Percentiles rank a stretch among this genome's conserved stretches.
These are phyloP conservation scores for Samsoniella hepiali DNA, from an alignment of 2,329 filamentous ascomycete genomes.

Conservation along the genomic window DNA sequence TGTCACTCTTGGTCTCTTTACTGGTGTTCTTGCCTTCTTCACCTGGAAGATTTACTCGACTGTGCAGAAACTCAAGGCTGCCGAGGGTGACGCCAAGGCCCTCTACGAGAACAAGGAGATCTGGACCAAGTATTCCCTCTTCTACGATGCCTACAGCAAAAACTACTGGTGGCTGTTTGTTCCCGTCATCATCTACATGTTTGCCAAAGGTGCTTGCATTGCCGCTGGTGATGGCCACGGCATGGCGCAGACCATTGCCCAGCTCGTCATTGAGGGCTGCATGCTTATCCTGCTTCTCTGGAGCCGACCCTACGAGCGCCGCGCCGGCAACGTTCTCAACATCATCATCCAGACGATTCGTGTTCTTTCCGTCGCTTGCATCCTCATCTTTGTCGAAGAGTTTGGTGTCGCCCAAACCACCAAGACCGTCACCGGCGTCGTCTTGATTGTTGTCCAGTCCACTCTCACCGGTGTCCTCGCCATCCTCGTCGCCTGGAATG, in stretches of 20 bases:
- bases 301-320: slow-evolving; percentile 81
- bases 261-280: slow-evolving; percentile 75
- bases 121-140: slow-evolving; percentile 94
- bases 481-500: slow-evolving; percentile 85
- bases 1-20: slow-evolving; percentile 78
- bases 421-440: slow-evolving; percentile 90
- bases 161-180: slow-evolving; percentile 97
- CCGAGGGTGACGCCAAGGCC: slow-evolving; percentile 67
- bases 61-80: slow-evolving; percentile 69
- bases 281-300: slow-evolving; percentile 79
- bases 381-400: slow-evolving; percentile 91
- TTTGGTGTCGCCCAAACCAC: slow-evolving; percentile 87
- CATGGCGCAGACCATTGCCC: slow-evolving; percentile 72
- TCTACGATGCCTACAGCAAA: slow-evolving; percentile 94
- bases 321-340: slow-evolving; percentile 88
- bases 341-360: slow-evolving; percentile 87
- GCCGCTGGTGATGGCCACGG: slow-evolving; percentile 84
- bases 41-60: slow-evolving; percentile 77
- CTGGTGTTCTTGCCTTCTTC: slow-evolving; percentile 76
- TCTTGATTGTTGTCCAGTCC: slow-evolving; percentile 87
- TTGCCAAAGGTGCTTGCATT: slow-evolving; percentile 81
- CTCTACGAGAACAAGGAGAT: slow-evolving; percentile 86
- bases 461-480: slow-evolving; percentile 77
- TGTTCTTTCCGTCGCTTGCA: slow-evolving; percentile 81
- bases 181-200: slow-evolving; percentile 84